A percentile compares a stretch with the other conserved stretches of the same genome.
Evolutionary conservation across 176 grass and related monocot genomes (phyloP).

Genomic region (Calamus simplicifolius): DNA sequence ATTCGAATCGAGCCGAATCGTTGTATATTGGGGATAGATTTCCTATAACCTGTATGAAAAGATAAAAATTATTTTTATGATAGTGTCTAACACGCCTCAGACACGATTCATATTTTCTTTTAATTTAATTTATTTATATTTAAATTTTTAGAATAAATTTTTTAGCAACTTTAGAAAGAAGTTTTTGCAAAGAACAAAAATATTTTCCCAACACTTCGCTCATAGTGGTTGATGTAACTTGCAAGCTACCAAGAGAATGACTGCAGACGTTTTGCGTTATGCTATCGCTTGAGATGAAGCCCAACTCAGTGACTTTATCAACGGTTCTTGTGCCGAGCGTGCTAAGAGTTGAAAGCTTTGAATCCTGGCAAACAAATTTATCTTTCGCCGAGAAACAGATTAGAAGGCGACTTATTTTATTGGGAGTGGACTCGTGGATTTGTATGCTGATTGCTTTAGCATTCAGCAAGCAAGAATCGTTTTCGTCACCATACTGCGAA

Average conservation of each 20-base stretch:
- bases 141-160: too few relatives aligned
- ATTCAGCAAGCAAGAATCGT: slow-evolving; percentile 14
- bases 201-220: too few relatives aligned
- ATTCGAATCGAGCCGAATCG: too few relatives aligned
- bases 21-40: too few relatives aligned
- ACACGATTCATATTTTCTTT: too few relatives aligned
- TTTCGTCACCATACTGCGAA: slow-evolving; percentile 3
- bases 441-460: slow-evolving; percentile 14
- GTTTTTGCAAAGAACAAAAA: too few relatives aligned
- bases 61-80: too few relatives aligned
- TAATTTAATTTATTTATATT: too few relatives aligned
- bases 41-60: too few relatives aligned
- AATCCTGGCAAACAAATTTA: slow-evolving; percentile 10
- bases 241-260: slow-evolving; percentile 3
- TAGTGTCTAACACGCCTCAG: too few relatives aligned
- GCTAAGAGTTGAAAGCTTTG: slow-evolving; percentile 8
- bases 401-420: slow-evolving; percentile 15
- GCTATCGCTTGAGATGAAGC: background rate
- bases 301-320: slow-evolving; percentile 19
- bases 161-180: too few relatives aligned
- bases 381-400: background rate
- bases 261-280: slow-evolving; percentile 8
- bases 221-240: slow-evolving; percentile 10
- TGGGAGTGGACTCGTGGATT: too few relatives aligned
- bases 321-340: slow-evolving; percentile 4